Evolutionary conservation across 164 flowering plant species (phyloP), one percentile per base, ranked within the genome.

Genomic region (Macadamia tetraphylla): DNA sequence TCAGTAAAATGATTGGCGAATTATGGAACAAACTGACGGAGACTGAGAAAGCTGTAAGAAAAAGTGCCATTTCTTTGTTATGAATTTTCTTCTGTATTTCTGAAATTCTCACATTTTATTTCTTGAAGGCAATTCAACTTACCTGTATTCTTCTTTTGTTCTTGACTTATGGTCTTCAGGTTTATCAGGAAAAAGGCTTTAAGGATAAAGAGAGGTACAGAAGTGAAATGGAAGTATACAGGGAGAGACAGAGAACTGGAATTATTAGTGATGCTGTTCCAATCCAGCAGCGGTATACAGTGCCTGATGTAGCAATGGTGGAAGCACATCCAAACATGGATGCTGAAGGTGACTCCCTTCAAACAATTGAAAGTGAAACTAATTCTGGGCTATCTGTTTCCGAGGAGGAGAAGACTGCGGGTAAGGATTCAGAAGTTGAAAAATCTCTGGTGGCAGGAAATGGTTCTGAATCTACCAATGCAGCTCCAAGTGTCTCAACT

Each of bases 1-100:
- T 94, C 29, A 94, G 98, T 75, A 81, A 82, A 77, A 90, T 87
- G 91, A 91, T 94, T 55, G 98, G 98, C 53, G 96, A 91, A 52
- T 73, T 83, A 12, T 94, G 98, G 98, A 91, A 79, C 78, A 91
- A 88, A 15, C 70, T 94, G 9, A 78, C 77, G 2, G 95, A 88
- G 58, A 67, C 81, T 32, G 90, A 87, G 53, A 87, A 76, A 79
- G 74, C 86, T 1, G 98, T 91, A 82, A 81, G 91, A 53, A 46
- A 64, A 11, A 55, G 9, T 12, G 31, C 15, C 0, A 11, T 15
- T 2, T 4, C 62, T 32, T 60, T 31, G 57, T 32, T 60, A 60
- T 14, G 62, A 60, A 31, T 32, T 60, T 23, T 13, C 40, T 11
- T 60, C 29, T 14, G 9, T 15, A 46, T 3, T 3, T 46, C 6